Evolutionary conservation across 768 basidiomycete genomes (phyloP).

Genomic region (Trametes maxima): DNA sequence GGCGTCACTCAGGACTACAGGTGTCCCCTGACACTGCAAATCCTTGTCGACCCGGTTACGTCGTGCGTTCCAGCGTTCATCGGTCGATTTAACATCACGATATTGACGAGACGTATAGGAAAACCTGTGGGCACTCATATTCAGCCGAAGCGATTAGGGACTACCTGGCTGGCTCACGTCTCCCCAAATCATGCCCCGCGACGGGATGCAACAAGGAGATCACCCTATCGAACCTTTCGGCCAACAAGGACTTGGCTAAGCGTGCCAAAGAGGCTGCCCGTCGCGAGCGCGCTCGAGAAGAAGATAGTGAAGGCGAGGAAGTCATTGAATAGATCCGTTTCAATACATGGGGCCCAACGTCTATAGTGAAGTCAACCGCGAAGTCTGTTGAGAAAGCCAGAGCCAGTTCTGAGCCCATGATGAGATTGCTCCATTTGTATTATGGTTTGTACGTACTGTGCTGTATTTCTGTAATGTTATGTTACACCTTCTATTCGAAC

Average conservation of each 20-base stretch:
- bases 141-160: slow-evolving; percentile 70
- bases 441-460: neutral
- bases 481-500: neutral
- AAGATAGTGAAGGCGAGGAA: slow-evolving; percentile 44
- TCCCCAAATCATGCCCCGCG: slow-evolving; percentile 59
- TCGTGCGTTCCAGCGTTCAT: slow-evolving; percentile 56
- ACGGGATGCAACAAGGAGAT: slow-evolving; percentile 71
- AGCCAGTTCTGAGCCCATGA: neutral
- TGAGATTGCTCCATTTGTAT: neutral
- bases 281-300: slow-evolving; percentile 42
- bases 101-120: slow-evolving; percentile 41
- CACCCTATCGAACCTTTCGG: slow-evolving; percentile 49
- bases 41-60: slow-evolving; percentile 73
- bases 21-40: slow-evolving; percentile 76
- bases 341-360: too few species aligned
- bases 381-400: neutral
- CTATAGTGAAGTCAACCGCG: too few species aligned
- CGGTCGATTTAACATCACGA: neutral
- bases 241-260: slow-evolving; percentile 61
- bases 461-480: slow-evolving; percentile 11
- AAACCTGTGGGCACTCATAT: slow-evolving; percentile 80
- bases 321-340: slow-evolving; percentile 50
- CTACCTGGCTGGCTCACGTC: slow-evolving; percentile 48
- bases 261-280: slow-evolving; percentile 62
- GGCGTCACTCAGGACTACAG: slow-evolving; percentile 82